Evolutionary conservation across 495 filamentous ascomycete genomes (phyloP).

Genomic region (Penicillium tannophilum): DNA sequence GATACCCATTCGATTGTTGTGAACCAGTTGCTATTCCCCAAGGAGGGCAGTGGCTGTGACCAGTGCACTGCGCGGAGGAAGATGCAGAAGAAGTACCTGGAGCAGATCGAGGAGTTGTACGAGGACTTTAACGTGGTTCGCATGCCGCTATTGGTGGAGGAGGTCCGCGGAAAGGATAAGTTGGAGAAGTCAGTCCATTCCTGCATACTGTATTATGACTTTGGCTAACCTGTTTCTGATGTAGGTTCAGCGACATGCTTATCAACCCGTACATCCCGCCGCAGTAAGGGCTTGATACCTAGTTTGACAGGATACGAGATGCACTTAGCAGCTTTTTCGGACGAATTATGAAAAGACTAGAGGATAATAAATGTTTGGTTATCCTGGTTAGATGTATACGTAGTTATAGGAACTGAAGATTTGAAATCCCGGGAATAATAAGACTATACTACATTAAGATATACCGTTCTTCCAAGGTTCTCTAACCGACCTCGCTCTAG

Average conservation of each 20-base stretch:
- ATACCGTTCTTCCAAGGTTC: neutral
- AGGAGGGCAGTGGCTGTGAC: conserved; percentile 81
- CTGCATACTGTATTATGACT: neutral
- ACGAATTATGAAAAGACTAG: conserved; percentile 54
- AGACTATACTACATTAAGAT: neutral
- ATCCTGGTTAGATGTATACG: conserved; percentile 9
- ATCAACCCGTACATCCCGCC: conserved; percentile 83
- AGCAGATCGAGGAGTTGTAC: conserved; percentile 98
- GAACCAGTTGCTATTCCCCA: conserved; percentile 95
- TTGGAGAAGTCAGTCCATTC: conserved; percentile 67
- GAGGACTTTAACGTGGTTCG: conserved; percentile 99
- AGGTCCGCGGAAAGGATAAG: conserved; percentile 92
- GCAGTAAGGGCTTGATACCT: conserved; percentile 41
- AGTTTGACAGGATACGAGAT: conserved; percentile 21
- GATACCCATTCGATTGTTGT: conserved; percentile 98
- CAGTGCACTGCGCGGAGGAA: conserved; percentile 93
- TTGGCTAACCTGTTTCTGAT: conserved; percentile 22
- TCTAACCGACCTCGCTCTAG: neutral
- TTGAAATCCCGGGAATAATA: neutral
- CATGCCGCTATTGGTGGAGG: conserved; percentile 93
- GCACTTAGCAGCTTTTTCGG: conserved; percentile 23
- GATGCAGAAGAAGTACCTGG: conserved; percentile 99
- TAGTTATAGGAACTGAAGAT: neutral
- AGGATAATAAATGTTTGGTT: conserved; percentile 40
- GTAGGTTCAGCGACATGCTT: conserved; percentile 88